Conservation (phyloP, 75 land plant genomes). For the Chamaecyparis obtusa region DNA sequence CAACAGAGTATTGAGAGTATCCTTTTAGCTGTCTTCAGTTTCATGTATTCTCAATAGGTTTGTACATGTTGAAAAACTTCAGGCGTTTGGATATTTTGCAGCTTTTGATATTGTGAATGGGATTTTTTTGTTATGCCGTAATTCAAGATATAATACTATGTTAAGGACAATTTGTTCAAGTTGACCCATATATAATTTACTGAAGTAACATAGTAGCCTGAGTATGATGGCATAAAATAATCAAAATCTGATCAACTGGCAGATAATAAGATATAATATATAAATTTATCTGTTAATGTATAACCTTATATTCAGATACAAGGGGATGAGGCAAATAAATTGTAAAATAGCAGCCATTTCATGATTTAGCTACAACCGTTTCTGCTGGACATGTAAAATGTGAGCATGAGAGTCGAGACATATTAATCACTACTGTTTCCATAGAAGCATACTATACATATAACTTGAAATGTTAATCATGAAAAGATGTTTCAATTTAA, state of each 20-base stretch:
- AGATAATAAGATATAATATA: not conserved
- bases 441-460: no score
- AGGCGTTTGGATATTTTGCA: not conserved
- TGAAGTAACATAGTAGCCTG: not conserved
- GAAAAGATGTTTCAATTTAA: no score
- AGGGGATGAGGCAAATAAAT: not conserved
- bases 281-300: not conserved
- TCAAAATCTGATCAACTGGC: not conserved
- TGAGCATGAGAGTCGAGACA: not conserved
- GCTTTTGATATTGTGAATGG: not conserved
- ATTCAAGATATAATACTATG: not conserved
- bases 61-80: not conserved
- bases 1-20: slow-evolving; percentile 98
- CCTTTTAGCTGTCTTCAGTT: slow-evolving; percentile 25
- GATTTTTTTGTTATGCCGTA: not conserved
- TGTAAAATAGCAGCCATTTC: not conserved
- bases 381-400: not conserved
- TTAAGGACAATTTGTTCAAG: not conserved
- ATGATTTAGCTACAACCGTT: not conserved
- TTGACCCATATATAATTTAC: not conserved
- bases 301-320: not conserved
- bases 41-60: not conserved
- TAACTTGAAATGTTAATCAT: no score
- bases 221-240: not conserved
- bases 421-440: not conserved